Base-by-base conservation (phyloP, 345 rosid genomes). In the Aquilaria sinensis region DNA sequence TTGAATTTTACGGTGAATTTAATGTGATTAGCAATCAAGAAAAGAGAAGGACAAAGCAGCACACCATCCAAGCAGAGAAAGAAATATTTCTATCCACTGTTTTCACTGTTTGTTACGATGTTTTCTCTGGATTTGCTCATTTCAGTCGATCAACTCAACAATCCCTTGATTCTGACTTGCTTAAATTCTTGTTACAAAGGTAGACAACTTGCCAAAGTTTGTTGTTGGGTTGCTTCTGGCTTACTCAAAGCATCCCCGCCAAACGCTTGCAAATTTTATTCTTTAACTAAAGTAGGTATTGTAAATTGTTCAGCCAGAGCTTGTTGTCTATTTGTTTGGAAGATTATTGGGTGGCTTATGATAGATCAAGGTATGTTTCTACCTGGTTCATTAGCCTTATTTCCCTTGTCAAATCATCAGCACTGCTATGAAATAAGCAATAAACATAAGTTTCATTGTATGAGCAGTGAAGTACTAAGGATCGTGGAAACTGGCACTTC, bases 111-210 rank as follows among this genome's bases (percentile, higher is more conserved):
- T 81, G 93, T 77, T 84, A 86, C 71, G 89, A 86, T 54, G 83
- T 82, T 67, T 86, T 81, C 73, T 86, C 85, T 12, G 93, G 87
- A 55, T 82, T 83, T 51, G 93, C 89, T 47, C 84, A 81, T 78
- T 83, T 83, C 66, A 73, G 75, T 72, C 81, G 81, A 46, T 83
- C 87, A 23, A 67, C 77, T 53, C 83, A 78, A 70, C 82, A 75
- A 53, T 77, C 84, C 33, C 63, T 86, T 12, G 76, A 82, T 74
- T 68, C 83, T 53, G 74, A 74, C 64, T 70, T 78, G 71, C 70
- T 80, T 47, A 71, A 76, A 48, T 84, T 86, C 76, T 76, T 86
- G 75, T 75, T 86, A 48, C 72, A 67, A 54, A 80, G 93, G 93
- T 86, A 70, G 72, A 37, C 49, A 32, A 62, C 8, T 37, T 37